These are phyloP conservation scores for Musa beccarii DNA, from an alignment of 176 grass and related monocot genomes.

Conservation along the genomic window DNA sequence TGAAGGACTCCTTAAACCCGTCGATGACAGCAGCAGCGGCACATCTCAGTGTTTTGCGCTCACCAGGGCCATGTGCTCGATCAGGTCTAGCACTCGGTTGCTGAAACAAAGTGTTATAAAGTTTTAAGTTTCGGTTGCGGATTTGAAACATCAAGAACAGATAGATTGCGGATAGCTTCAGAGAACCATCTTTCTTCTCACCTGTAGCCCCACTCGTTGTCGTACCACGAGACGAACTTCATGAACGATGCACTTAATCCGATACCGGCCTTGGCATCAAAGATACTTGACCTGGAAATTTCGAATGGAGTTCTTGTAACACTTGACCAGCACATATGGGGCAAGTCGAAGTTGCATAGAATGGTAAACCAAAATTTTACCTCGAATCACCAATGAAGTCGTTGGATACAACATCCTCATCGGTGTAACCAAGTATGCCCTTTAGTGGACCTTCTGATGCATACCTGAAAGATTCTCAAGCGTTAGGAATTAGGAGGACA, in stretches of 20 bases:
- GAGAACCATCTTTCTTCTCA: neutral
- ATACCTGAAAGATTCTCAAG: slow-evolving; percentile 26
- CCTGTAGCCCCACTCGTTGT: slow-evolving; percentile 96
- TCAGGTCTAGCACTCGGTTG: slow-evolving; percentile 80
- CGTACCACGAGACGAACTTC: slow-evolving; percentile 89
- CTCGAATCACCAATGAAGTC: slow-evolving; percentile 74
- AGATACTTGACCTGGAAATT: slow-evolving; percentile 63
- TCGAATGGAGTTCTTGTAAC: neutral
- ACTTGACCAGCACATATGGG: neutral
- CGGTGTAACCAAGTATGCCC: slow-evolving; percentile 87
- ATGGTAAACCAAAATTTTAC: slow-evolving; percentile 17
- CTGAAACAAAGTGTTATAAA: slow-evolving; percentile 21
- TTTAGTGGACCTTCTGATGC: slow-evolving; percentile 63
- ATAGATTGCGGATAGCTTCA: neutral
- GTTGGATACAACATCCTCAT: slow-evolving; percentile 86
- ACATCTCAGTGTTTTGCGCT: slow-evolving; percentile 20
- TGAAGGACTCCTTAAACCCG: neutral
- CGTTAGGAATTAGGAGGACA: neutral
- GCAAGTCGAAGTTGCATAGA: neutral
- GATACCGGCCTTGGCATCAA: slow-evolving; percentile 82
- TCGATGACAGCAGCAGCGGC: neutral
- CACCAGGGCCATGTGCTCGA: slow-evolving; percentile 69
- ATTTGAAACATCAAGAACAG: neutral
- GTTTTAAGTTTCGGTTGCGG: neutral
- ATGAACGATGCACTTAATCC: slow-evolving; percentile 69